Conservation (phyloP, 345 rosid genomes). For the Corchorus capsularis region DNA sequence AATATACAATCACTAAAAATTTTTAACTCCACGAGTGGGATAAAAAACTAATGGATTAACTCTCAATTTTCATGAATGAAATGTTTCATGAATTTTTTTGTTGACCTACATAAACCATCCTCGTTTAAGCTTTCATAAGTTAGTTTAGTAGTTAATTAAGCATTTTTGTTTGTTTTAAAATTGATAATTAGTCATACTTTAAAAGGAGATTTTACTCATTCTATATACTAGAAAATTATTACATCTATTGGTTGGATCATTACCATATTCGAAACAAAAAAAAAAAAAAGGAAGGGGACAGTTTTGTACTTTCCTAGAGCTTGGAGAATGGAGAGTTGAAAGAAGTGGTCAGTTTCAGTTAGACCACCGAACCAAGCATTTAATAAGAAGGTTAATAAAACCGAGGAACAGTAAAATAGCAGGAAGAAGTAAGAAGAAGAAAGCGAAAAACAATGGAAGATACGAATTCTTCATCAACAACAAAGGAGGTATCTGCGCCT, state of each 20-base stretch:
- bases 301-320: neutral
- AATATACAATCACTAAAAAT: too few relatives aligned
- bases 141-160: too few relatives aligned
- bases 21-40: too few relatives aligned
- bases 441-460: slow-evolving; percentile 1
- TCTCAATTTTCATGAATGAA: too few relatives aligned
- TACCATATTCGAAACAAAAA: neutral
- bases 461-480: neutral
- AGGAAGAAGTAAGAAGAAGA: neutral
- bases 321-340: neutral
- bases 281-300: neutral
- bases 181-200: too few relatives aligned
- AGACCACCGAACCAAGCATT: neutral
- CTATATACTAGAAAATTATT: too few relatives aligned
- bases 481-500: neutral
- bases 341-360: neutral
- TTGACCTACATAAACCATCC: neutral
- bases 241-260: too few relatives aligned
- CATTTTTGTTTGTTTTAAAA: too few relatives aligned
- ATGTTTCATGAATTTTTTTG: neutral
- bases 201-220: too few relatives aligned
- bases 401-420: neutral
- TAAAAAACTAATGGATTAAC: neutral
- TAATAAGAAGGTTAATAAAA: slow-evolving; percentile 4
- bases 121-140: too few relatives aligned